Evolutionary conservation across 164 flowering plant genomes (phyloP), one percentile per base, ranked within the genome.

Genomic region (Aristolochia contorta): DNA sequence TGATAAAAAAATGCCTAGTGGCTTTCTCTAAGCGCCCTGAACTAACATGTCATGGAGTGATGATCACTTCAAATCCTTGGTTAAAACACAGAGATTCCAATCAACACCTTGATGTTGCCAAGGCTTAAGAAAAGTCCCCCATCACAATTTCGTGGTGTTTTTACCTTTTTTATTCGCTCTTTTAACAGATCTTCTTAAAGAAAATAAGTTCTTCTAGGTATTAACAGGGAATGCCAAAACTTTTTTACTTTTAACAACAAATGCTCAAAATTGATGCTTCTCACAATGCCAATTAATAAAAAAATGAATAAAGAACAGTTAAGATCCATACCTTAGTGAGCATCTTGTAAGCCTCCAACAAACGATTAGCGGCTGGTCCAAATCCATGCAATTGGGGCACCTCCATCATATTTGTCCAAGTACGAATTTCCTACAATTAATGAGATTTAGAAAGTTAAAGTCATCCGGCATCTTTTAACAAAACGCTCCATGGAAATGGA

Each of bases 371-470:
- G 66, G 97, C 97, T 62, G 98, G 98, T 16, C 97, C 98, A 84
- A 93, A 93, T 50, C 98, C 98, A 78, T 89, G 98, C 67, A 93
- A 84, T 69, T 93, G 96, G 8, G 98, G 98, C 12, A 90, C 97
- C 74, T 93, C 98, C 98, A 93, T 87, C 98, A 93, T 89, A 70
- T 86, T 95, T 37, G 97, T 90, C 98, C 97, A 89, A 0, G 97
- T 94, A 37, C 97, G 93, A 61, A 92, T 92, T 80, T 89, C 98
- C 97, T 92, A 22, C 49, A 32, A 37, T 18, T 43, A 47, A 63
- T 53, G 25, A 19, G 32, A 47, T 2, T 45, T 46, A 14, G 3
- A 24, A 50, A 18, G 53, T 6, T 18, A 49, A 12, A 49, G n/a
- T 2, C 9, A 10, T 37, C 9, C 27, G 8, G 30, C 32, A 9